Base-by-base conservation (phyloP, 202 grass and related monocot genomes). In the Panicum hallii region DNA sequence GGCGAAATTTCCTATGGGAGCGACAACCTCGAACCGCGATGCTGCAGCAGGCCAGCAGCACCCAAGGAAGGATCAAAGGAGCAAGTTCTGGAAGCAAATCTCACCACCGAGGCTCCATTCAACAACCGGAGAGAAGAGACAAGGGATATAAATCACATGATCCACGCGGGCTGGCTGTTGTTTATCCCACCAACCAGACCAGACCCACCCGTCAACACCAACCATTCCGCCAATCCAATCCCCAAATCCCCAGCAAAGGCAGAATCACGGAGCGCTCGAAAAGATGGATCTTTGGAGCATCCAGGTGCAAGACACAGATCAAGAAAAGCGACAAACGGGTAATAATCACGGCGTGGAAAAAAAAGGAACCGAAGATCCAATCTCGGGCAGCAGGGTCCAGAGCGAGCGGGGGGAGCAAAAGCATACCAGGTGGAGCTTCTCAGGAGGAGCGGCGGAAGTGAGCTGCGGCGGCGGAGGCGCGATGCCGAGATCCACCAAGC, bases 351-450 rank as follows among this genome's bases (percentile, higher is more conserved):
- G 64, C 41, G 49, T 0, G 12, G 48, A 19, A 64, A 42, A 42
- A 77, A 44, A 44, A 32, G 32, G 9, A 77, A 72, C 9, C 69
- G 58, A 84, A 90, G 81, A 81, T 88, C 70, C 81, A 65, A 85
- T 81, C 81, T 72, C 46, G 28, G 14, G 72, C 44, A 47, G 58
- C 23, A 42, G 79, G 34, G 49, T 49, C 44, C 43, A 55, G 43
- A 32, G 26, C 36, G 58, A n/a, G 20, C 9, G 22, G 78, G 50
- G n/a, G 45, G 17, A 46, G 57, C 36, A 58, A 74, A 47, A 48
- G 52, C 81, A 10, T 88, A 91, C 89, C 67, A 74, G 75, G 85
- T 82, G 66, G 58, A 88, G 54, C 70, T 64, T 63, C 61, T 67
- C 60, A 69, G 61, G 6, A 45, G 55, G 42, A 62, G 66, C 74